phyloP scores from a whole-genome alignment of 2,329 filamentous ascomycete genomes.

The Tolypocladium sp. region DNA sequence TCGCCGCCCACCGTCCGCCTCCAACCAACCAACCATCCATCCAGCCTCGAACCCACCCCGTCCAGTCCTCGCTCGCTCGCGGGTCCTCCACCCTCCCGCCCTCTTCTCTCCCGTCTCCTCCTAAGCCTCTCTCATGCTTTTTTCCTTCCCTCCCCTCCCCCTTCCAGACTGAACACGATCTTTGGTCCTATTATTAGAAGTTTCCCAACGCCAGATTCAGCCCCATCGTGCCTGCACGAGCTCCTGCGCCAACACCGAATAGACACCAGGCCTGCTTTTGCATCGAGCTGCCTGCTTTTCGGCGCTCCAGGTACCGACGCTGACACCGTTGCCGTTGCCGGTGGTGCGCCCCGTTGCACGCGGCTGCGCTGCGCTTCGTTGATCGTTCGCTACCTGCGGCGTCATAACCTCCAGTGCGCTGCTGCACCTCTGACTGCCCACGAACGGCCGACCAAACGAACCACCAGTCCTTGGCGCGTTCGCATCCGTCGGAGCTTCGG shows the following conservation, averaged over 20 bases:
- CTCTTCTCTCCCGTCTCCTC: background rate
- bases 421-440: background rate
- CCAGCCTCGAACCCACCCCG: background rate
- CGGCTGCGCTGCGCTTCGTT: background rate
- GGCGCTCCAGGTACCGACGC: slow-evolving; percentile 1
- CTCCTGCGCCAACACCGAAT: slow-evolving; percentile 5
- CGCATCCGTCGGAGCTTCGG: background rate
- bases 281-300: background rate
- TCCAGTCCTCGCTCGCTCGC: background rate
- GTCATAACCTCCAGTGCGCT: background rate
- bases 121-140: slow-evolving; percentile 9
- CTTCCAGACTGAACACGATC: slow-evolving; percentile 30
- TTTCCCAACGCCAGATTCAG: slow-evolving; percentile 40
- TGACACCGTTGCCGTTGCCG: background rate
- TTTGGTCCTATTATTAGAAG: slow-evolving; percentile 41
- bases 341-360: background rate
- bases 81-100: background rate
- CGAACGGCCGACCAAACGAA: background rate
- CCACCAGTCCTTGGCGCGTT: background rate
- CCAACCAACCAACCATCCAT: background rate
- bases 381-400: background rate
- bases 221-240: slow-evolving; percentile 27
- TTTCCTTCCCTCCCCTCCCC: slow-evolving; percentile 11
- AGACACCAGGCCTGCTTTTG: slow-evolving; percentile 3
- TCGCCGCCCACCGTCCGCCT: background rate